Base-by-base conservation (phyloP, 1,284 basidiomycete genomes). In the Puccinia brachypodii region DNA sequence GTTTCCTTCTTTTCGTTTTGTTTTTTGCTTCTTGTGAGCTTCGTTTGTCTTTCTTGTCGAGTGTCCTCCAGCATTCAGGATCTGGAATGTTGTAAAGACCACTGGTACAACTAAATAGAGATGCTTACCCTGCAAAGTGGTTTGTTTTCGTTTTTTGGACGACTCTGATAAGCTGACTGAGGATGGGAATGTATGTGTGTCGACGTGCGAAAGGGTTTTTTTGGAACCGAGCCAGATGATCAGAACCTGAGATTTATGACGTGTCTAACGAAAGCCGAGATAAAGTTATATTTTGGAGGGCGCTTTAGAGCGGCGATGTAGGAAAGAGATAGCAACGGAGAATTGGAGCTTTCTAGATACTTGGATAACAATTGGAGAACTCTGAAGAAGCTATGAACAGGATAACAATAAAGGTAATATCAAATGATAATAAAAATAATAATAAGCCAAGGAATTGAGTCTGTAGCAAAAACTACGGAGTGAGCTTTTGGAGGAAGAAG, bases 241-340 rank as follows among this genome's bases (percentile, higher is more conserved):
- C 38, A 36, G 25, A 33, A 62, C 7, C 14, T 19, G 3, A 62
- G 60, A 62, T 36, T 19, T 28, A 62, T 62, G 22, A 62, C 60
- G n/a, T n/a, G 60, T 62, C 60, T 36, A 36, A 62, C 31, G 60
- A 36, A 36, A 62, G 60, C 33, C 60, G 60, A 62, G 60, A 62
- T 62, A 36, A 16, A 62, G 60, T 62, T n/a, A n/a, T n/a, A n/a
- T n/a, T n/a, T n/a, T n/a, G n/a, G n/a, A 62, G 60, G 38, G 60
- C 11, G 60, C 38, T 19, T 62, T 62, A 62, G 60, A 62, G 60
- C 60, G 60, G 60, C 60, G 60, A 36, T 62, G 60, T 9, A 62
- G 1, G 60, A n/a, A n/a, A 62, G 31, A 62, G 22, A 4, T 8
- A 62, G 50, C 50, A 53, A 53, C 50, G 16, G 60, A 62, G 33